Base-by-base conservation (phyloP, 78 protist genomes). In the Dictyostelium purpureum region DNA sequence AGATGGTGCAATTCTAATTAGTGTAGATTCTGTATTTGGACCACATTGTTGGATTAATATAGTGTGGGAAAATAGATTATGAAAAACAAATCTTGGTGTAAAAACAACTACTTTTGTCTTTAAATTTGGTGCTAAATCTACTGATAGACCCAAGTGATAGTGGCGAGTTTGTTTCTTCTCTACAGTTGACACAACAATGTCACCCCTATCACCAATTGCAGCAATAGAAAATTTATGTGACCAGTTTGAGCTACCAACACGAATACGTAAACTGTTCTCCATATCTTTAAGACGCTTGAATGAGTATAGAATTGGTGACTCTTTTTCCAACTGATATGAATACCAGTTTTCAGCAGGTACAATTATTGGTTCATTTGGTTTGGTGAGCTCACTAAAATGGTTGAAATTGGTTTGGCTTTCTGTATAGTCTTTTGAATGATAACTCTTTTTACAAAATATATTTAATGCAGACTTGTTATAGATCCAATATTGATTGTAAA, bases 401-500 rank as follows among this genome's bases (percentile, higher is more conserved):
- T 85, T 85, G 9, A 85, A 57, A 31, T 49, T 45, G 0, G 66
- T 24, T 28, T n/a, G 51, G 10, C 92, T 70, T 4, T 70, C 92
- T 7, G 47, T 7, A 31, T 85, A 61, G 35, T 85, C 80, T 43
- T 61, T 52, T 11, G 92, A 57, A n/a, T 73, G 59, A 57, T 85
- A 85, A 12, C 77, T 31, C 45, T 85, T 85, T 11, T 70, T 73
- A 35, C 77, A 73, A 7, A 5, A 85, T 7, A 85, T 11, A 47
- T 85, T 85, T 10, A 85, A 26, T 16, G 82, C 92, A 85, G 74
- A 28, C 75, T 85, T 85, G 28, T 85, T 85, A 21, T 49, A 85
- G 1, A 85, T 70, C 92, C 92, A 85, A 85, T 85, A 85, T 47
- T 85, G 92, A 38, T 85, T 85, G 33, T 85, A 85, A 45, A 85